phyloP scores from a whole-genome alignment of 805 yeast genomes.

The Diddensiella caesifluorescens region DNA sequence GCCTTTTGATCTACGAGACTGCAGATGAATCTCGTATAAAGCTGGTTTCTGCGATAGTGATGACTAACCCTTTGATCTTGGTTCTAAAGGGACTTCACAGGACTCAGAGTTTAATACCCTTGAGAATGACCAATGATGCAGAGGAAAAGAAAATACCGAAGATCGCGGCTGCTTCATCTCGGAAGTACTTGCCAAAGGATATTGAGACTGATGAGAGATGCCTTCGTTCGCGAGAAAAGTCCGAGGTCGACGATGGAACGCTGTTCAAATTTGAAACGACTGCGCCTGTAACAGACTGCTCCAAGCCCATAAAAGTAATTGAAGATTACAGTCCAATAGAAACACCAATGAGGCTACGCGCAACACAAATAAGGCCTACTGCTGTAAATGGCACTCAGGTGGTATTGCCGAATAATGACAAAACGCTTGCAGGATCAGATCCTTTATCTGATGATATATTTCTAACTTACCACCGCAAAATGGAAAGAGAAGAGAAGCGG shows the following conservation, averaged over 20 bases:
- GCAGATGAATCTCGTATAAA: too few relatives aligned
- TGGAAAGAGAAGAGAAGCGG: slow-evolving; percentile 60
- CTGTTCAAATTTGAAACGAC: slow-evolving; percentile 7
- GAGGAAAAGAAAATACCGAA: too few relatives aligned
- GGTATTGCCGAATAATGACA: background rate
- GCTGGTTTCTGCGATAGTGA: too few relatives aligned
- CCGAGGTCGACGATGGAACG: slow-evolving; percentile 1
- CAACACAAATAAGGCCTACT: too few relatives aligned
- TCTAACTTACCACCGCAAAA: slow-evolving; percentile 47
- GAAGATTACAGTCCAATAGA: too few relatives aligned
- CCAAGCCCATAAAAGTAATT: background rate
- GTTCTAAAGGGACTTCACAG: slow-evolving; percentile 21
- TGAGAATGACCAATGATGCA: background rate
- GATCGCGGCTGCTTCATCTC: too few relatives aligned
- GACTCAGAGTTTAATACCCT: slow-evolving; percentile 10
- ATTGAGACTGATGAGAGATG: too few relatives aligned
- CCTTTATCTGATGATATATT: slow-evolving; percentile 46
- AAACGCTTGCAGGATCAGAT: slow-evolving; percentile 27
- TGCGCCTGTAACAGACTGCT: background rate
- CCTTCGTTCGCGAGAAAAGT: too few relatives aligned
- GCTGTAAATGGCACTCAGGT: too few relatives aligned
- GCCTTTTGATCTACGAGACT: too few relatives aligned
- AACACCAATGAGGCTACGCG: too few relatives aligned
- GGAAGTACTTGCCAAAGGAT: too few relatives aligned
- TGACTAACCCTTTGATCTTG: slow-evolving; percentile 20